Percentiles rank a stretch among this genome's conserved stretches.
Evolutionary conservation across 2,329 filamentous ascomycete genomes (phyloP).

Genomic region (Aspergillus tamarii): DNA sequence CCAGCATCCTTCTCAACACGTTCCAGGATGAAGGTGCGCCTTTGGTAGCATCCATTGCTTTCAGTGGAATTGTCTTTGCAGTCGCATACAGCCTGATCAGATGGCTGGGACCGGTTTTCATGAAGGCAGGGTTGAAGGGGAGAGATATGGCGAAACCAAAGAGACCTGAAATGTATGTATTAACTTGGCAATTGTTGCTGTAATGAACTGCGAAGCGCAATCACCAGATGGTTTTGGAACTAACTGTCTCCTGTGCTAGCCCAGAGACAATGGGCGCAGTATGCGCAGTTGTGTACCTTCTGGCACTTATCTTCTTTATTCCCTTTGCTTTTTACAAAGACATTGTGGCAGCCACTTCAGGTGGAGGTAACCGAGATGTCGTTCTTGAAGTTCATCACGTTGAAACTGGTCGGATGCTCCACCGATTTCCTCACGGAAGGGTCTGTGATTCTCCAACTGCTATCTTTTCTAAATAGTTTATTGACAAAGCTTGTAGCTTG

Average conservation of each 20-base stretch:
- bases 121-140: conserved; percentile 85
- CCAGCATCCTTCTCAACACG: conserved; percentile 75
- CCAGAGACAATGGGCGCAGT: conserved; percentile 97
- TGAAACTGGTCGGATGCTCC: conserved; percentile 81
- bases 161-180: conserved; percentile 70
- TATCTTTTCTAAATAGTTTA: not conserved
- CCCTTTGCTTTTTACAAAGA: conserved; percentile 98
- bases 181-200: not conserved
- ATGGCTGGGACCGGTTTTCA: conserved; percentile 90
- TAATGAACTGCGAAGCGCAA: not conserved
- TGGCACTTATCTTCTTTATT: conserved; percentile 87
- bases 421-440: conserved; percentile 93
- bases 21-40: conserved; percentile 86
- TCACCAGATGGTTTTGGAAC: not conserved
- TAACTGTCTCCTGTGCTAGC: conserved; percentile 43
- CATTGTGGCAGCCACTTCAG: conserved; percentile 91
- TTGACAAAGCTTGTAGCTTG: conserved; percentile 62
- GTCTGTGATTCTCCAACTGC: conserved; percentile 48
- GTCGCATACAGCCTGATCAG: conserved; percentile 82
- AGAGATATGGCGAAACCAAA: conserved; percentile 81
- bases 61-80: conserved; percentile 82
- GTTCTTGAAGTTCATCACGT: conserved; percentile 73
- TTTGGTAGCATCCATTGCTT: conserved; percentile 82
- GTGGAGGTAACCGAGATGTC: conserved; percentile 87
- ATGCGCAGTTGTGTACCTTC: conserved; percentile 87